Percentiles rank a stretch among this genome's conserved stretches.
Evolutionary conservation across 306 rosid genomes (phyloP).

Genomic region (Lathyrus oleraceus): DNA sequence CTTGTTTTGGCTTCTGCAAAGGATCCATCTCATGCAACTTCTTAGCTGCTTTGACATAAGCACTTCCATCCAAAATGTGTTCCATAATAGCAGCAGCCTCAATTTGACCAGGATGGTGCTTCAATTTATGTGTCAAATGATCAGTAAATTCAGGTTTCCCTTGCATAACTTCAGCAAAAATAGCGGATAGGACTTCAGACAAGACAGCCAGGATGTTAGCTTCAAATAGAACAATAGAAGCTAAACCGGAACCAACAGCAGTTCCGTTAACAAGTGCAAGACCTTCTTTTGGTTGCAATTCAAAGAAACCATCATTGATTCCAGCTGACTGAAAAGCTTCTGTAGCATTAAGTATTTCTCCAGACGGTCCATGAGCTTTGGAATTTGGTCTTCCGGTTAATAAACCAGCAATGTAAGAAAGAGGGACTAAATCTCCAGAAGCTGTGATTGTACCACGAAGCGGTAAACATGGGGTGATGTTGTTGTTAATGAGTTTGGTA

Average conservation of each 20-base stretch:
- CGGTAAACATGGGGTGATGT: slow-evolving; percentile 81
- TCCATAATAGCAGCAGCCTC: slow-evolving; percentile 98
- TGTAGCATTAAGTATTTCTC: slow-evolving; percentile 52
- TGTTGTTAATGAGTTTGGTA: slow-evolving; percentile 65
- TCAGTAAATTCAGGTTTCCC: slow-evolving; percentile 91
- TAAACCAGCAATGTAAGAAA: slow-evolving; percentile 82
- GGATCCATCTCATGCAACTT: slow-evolving; percentile 79
- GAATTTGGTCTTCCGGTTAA: slow-evolving; percentile 76
- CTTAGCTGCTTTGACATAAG: slow-evolving; percentile 71
- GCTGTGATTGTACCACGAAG: slow-evolving; percentile 85
- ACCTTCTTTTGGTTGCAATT: slow-evolving; percentile 89
- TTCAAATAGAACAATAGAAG: slow-evolving; percentile 78
- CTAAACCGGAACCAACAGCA: slow-evolving; percentile 85
- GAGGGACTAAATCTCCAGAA: slow-evolving; percentile 90
- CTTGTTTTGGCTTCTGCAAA: slow-evolving; percentile 83
- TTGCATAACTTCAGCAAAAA: slow-evolving; percentile 87
- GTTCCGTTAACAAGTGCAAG: slow-evolving; percentile 92
- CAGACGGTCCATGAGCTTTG: slow-evolving; percentile 64
- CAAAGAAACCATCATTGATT: slow-evolving; percentile 64
- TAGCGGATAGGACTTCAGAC: slow-evolving; percentile 70
- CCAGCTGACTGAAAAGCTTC: slow-evolving; percentile 67
- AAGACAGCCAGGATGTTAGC: slow-evolving; percentile 64
- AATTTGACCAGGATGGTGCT: slow-evolving; percentile 95
- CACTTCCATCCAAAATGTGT: slow-evolving; percentile 83
- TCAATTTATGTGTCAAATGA: slow-evolving; percentile 82